Evolutionary conservation across 1,284 basidiomycete genomes (phyloP).

Genomic region (Albatrellus sp.): DNA sequence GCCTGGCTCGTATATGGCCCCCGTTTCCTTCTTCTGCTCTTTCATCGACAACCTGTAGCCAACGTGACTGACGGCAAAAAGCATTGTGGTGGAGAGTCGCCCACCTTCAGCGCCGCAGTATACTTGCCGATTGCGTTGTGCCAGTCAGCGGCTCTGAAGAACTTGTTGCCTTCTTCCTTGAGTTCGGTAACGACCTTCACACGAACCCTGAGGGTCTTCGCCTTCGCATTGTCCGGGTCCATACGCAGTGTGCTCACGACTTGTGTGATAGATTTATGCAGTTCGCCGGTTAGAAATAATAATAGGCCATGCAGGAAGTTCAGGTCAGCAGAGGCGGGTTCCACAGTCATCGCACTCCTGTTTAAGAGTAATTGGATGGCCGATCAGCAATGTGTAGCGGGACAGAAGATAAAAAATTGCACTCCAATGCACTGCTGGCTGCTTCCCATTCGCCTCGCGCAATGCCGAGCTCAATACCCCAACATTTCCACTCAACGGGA

Average conservation of each 20-base stretch:
- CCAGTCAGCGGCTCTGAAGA: conserved; percentile 4
- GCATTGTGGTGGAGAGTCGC: neutral
- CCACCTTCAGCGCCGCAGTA: conserved; percentile 9
- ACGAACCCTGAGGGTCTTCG: conserved; percentile 6
- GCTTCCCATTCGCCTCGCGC: conserved; percentile 10
- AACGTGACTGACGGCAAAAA: neutral
- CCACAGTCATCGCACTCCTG: neutral
- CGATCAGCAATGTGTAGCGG: neutral
- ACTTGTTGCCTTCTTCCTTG: conserved; percentile 8
- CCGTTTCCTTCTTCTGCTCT: conserved; percentile 10
- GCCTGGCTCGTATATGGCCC: conserved; percentile 8
- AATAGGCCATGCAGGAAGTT: conserved; percentile 6
- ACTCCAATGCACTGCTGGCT: conserved; percentile 8
- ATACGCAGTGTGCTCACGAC: conserved; percentile 4
- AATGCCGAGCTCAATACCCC: conserved; percentile 10
- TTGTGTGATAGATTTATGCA: conserved; percentile 3
- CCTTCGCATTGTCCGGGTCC: conserved; percentile 10
- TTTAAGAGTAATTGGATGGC: neutral
- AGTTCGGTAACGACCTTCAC: conserved; percentile 4
- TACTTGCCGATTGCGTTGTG: conserved; percentile 5
- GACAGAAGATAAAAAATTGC: neutral
- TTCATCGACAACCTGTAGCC: conserved; percentile 3
- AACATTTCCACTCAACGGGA: conserved; percentile 10
- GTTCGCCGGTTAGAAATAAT: conserved; percentile 8
- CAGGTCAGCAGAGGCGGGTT: conserved; percentile 5